Evolutionary conservation across 176 grass and related monocot species (phyloP).

Genomic region (Themeda triandra): DNA sequence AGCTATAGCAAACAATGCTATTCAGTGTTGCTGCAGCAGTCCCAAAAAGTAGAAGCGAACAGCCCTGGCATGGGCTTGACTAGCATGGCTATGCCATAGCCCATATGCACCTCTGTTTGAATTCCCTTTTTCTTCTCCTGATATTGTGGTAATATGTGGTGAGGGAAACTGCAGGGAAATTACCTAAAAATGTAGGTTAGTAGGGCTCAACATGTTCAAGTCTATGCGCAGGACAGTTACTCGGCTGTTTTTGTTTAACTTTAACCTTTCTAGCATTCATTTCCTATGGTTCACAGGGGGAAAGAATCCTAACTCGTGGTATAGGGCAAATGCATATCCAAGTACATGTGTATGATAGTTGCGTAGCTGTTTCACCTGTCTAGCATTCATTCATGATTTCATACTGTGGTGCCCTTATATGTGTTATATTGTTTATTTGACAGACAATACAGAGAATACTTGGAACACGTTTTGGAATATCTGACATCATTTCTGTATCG

Average conservation of each 20-base stretch:
- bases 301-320: not conserved
- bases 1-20: not conserved
- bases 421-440: not conserved
- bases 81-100: not conserved
- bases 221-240: not conserved
- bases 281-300: not conserved
- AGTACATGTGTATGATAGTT: not conserved
- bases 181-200: not conserved
- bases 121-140: not conserved
- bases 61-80: not conserved
- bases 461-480: constrained; percentile 84
- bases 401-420: not conserved
- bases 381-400: not conserved
- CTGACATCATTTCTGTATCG: constrained; percentile 70
- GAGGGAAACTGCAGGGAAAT: not conserved
- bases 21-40: not conserved
- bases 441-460: constrained; percentile 80
- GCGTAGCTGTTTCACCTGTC: not conserved
- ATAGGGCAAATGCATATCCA: not conserved
- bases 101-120: not conserved
- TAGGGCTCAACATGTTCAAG: not conserved
- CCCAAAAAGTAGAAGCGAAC: not conserved
- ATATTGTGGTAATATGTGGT: not conserved
- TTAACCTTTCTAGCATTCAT: constrained; percentile 12
- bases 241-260: not conserved